Conservation (phyloP, 768 basidiomycete genomes). For the Termitomyces sp. region DNA sequence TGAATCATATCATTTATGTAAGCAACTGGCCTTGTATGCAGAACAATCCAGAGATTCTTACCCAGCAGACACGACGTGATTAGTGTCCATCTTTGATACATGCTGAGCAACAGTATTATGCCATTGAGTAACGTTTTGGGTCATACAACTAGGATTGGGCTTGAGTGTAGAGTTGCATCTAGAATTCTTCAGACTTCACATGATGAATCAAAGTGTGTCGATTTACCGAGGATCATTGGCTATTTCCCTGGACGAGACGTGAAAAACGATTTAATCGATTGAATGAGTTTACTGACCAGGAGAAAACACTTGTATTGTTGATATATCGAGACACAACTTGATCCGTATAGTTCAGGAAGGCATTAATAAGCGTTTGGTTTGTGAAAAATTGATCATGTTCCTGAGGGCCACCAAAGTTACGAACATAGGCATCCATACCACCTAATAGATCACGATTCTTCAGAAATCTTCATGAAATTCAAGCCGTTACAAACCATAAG, state of each 20-base stretch:
- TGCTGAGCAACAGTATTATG: constrained; percentile 39
- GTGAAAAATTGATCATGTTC: constrained; percentile 58
- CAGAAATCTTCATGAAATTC: neutral
- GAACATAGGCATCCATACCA: constrained; percentile 64
- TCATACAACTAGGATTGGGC: constrained; percentile 35
- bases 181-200: neutral
- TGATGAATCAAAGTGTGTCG: neutral
- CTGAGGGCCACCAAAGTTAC: constrained; percentile 33
- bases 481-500: constrained; percentile 38
- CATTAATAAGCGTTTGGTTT: constrained; percentile 37
- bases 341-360: constrained; percentile 54
- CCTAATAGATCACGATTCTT: constrained; percentile 24
- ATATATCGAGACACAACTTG: constrained; percentile 51
- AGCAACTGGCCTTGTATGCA: constrained; percentile 1
- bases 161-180: constrained; percentile 56
- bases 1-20: constrained; percentile 6
- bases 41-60: constrained; percentile 21
- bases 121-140: constrained; percentile 53
- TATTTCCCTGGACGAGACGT: constrained; percentile 39
- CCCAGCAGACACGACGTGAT: constrained; percentile 63
- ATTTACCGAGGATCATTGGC: constrained; percentile 60
- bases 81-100: constrained; percentile 50
- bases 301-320: constrained; percentile 45
- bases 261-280: constrained; percentile 9
- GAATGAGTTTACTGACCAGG: constrained; percentile 29